Conservation (phyloP, 805 yeast genomes). For the Metschnikowia reukaufii region DNA sequence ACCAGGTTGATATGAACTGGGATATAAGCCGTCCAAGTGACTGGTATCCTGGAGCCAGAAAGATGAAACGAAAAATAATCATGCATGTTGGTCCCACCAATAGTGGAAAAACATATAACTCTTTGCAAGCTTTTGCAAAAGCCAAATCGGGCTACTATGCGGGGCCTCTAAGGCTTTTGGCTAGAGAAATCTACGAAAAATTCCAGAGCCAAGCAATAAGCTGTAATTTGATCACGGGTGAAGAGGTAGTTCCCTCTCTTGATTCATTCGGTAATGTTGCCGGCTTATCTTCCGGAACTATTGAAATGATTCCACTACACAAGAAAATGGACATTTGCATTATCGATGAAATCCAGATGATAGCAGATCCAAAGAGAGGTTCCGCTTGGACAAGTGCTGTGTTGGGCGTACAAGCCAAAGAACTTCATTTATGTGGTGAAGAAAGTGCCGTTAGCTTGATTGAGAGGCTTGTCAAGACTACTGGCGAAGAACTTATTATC, state of each 20-base stretch:
- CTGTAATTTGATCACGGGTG: conserved; percentile 94
- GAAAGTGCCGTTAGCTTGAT: conserved; percentile 75
- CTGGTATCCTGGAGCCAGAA: conserved; percentile 86
- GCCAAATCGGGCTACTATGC: conserved; percentile 85
- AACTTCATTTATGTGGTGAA: conserved; percentile 93
- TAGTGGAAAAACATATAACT: conserved; percentile 89
- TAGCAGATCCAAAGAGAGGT: conserved; percentile 76
- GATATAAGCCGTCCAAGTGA: conserved; percentile 35
- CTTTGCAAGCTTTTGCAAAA: conserved; percentile 63
- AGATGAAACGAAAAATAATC: conserved; percentile 72
- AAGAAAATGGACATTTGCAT: conserved; percentile 81
- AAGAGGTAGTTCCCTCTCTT: conserved; percentile 72
- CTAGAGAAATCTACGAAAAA: conserved; percentile 86
- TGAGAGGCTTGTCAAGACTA: conserved; percentile 52
- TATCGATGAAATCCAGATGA: conserved; percentile 96
- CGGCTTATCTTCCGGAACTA: conserved; percentile 78
- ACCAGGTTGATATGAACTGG: conserved; percentile 17
- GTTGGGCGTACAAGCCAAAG: conserved; percentile 81
- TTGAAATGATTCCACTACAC: conserved; percentile 83
- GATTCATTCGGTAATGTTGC: conserved; percentile 76
- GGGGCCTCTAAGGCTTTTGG: conserved; percentile 88
- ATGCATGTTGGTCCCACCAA: conserved; percentile 98
- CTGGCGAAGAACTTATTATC: conserved; percentile 81
- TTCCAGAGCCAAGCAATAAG: conserved; percentile 63
- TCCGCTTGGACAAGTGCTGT: conserved; percentile 94